phyloP scores from a whole-genome alignment of 768 basidiomycete species.

The Gymnopilus junonius region DNA sequence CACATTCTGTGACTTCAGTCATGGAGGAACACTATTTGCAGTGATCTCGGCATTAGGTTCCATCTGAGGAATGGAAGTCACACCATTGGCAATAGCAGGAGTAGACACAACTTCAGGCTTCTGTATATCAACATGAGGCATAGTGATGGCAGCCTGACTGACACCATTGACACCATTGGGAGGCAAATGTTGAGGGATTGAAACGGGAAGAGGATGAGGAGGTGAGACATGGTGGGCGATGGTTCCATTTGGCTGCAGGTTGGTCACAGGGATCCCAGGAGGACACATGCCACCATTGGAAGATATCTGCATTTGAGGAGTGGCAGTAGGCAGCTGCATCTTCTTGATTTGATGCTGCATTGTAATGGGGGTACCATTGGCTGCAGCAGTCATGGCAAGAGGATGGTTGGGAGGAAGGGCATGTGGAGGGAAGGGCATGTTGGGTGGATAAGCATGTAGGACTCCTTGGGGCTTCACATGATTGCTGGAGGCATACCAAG shows the following conservation, averaged over 20 bases:
- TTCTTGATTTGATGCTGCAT: conserved; percentile 65
- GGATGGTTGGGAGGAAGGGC: conserved; percentile 42
- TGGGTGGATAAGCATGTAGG: conserved; percentile 18
- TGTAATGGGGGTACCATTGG: conserved; percentile 58
- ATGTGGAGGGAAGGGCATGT: conserved; percentile 14
- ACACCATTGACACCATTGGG: conserved; percentile 40
- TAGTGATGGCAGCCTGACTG: conserved; percentile 45
- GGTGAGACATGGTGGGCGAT: conserved; percentile 40
- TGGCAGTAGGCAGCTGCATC: conserved; percentile 56
- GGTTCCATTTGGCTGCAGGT: conserved; percentile 32
- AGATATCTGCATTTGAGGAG: conserved; percentile 67
- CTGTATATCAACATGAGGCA: too few relatives aligned
- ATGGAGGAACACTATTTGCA: conserved; percentile 25
- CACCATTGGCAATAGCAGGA: conserved; percentile 35
- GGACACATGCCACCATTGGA: too few relatives aligned
- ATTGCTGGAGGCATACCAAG: conserved; percentile 42
- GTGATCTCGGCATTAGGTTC: conserved; percentile 27
- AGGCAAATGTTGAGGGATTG: conserved; percentile 33
- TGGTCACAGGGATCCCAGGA: conserved; percentile 39
- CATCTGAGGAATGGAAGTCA: conserved; percentile 31
- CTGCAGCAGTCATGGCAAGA: conserved; percentile 45
- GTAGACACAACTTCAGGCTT: conserved; percentile 35
- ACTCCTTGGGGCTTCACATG: conserved; percentile 35
- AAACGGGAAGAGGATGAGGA: conserved; percentile 38
- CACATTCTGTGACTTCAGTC: conserved; percentile 53